A percentile compares a stretch with the other conserved stretches of the same genome.
phyloP scores from a whole-genome alignment of 768 basidiomycete genomes.

The Candolleomyces efflorescens region DNA sequence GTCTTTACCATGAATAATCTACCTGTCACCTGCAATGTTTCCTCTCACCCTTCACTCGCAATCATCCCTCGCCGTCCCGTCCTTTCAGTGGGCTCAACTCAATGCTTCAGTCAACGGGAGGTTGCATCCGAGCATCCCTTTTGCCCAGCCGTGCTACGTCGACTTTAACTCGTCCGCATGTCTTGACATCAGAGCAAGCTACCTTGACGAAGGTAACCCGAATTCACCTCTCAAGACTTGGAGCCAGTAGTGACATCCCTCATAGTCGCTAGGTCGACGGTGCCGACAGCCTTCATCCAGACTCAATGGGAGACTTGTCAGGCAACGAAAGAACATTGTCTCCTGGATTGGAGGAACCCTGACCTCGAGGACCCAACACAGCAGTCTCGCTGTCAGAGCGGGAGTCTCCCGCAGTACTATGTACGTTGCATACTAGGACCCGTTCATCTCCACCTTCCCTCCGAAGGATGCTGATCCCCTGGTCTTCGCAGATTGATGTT shows the following conservation, averaged over 20 bases:
- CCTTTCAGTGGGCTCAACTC: constrained; percentile 12
- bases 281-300: constrained; percentile 17
- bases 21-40: no score
- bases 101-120: constrained; percentile 12
- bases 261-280: constrained; percentile 12
- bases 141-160: constrained; percentile 18
- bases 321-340: constrained; percentile 37
- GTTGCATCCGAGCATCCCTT: constrained; percentile 11
- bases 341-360: constrained; percentile 37
- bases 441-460: neutral
- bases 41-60: neutral
- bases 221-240: neutral
- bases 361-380: constrained; percentile 20
- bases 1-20: no score
- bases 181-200: constrained; percentile 6
- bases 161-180: constrained; percentile 13
- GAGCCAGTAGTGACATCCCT: neutral
- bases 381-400: constrained; percentile 28
- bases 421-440: neutral
- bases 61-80: neutral
- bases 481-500: constrained; percentile 34
- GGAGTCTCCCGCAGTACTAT: constrained; percentile 30
- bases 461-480: neutral
- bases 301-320: constrained; percentile 58
- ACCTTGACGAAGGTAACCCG: constrained; percentile 14